These are phyloP conservation scores for Stephania japonica DNA, from an alignment of 164 flowering plant genomes.

Conservation along the genomic window DNA sequence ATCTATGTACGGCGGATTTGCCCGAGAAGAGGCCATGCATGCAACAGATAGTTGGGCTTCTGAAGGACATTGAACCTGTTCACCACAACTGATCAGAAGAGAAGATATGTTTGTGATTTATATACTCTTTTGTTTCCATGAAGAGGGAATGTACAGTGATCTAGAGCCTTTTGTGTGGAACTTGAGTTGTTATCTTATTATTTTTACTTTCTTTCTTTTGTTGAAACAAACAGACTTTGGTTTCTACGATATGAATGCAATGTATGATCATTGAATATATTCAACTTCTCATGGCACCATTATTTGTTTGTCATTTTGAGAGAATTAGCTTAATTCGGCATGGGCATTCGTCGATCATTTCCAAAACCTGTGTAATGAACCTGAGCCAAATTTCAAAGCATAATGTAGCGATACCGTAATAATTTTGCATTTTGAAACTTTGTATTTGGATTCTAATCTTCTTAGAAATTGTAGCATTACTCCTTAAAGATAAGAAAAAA, in stretches of 20 bases:
- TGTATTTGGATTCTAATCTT: too few relatives aligned
- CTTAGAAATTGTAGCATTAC: too few relatives aligned
- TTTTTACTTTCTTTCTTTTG: background rate
- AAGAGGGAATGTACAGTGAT: constrained; percentile 20
- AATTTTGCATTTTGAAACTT: too few relatives aligned
- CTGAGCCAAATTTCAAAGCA: too few relatives aligned
- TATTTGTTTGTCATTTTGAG: background rate
- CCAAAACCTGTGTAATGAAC: too few relatives aligned
- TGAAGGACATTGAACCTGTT: constrained; percentile 71
- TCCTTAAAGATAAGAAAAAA: too few relatives aligned
- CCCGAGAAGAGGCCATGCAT: constrained; percentile 81
- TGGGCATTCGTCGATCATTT: too few relatives aligned
- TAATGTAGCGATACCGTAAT: too few relatives aligned
- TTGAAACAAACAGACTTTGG: background rate
- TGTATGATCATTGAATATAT: background rate
- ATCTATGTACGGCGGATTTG: constrained; percentile 80
- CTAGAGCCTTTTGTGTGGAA: background rate
- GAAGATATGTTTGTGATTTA: background rate
- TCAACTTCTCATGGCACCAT: background rate
- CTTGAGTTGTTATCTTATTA: background rate
- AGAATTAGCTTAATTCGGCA: too few relatives aligned
- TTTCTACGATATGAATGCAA: background rate
- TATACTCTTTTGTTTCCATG: background rate
- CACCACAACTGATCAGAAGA: constrained; percentile 15
- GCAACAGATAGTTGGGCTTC: constrained; percentile 91